phyloP scores from a whole-genome alignment of 495 filamentous ascomycete species.

The Tuber calosporum region DNA sequence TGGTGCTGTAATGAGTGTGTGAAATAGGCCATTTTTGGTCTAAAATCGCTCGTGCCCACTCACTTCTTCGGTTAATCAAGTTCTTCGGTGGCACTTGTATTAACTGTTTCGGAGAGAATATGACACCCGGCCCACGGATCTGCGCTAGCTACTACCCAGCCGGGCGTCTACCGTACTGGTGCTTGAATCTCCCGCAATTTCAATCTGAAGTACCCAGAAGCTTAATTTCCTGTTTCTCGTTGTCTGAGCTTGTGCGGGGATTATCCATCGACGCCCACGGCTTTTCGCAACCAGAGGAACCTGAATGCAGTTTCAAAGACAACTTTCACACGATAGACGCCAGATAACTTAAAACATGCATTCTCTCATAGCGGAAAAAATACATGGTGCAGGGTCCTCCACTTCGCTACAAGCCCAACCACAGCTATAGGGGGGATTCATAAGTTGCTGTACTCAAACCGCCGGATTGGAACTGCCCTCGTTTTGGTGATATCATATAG shows the following conservation, averaged over 20 bases:
- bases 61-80: too few relatives aligned
- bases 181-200: neutral
- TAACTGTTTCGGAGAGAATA: neutral
- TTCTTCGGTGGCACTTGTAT: too few relatives aligned
- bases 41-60: too few relatives aligned
- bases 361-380: neutral
- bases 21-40: too few relatives aligned
- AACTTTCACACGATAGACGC: neutral
- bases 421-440: neutral
- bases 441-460: neutral
- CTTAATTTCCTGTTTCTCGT: neutral
- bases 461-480: neutral
- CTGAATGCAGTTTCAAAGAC: neutral
- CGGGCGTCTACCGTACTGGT: neutral
- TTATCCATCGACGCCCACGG: neutral
- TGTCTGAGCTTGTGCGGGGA: neutral
- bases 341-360: neutral
- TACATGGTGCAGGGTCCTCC: neutral
- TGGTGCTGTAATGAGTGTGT: too few relatives aligned
- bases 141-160: neutral
- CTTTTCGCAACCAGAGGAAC: neutral
- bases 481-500: neutral
- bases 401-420: neutral
- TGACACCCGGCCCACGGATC: neutral
- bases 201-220: neutral